phyloP scores from a whole-genome alignment of 495 filamentous ascomycete species.

The Aspergillus haitiensis region DNA sequence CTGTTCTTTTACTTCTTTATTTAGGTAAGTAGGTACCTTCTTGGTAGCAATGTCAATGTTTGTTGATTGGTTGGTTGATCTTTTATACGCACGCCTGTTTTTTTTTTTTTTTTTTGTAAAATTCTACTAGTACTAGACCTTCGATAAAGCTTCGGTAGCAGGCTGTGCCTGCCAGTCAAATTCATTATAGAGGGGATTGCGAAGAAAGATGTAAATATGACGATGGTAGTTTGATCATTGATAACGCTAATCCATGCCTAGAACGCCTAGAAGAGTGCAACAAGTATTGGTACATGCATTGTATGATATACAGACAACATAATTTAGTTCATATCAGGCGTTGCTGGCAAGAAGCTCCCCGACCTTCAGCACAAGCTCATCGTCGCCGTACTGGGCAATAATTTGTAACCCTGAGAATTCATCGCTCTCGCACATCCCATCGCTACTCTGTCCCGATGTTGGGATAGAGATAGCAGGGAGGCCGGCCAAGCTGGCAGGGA shows the following conservation, averaged over 20 bases:
- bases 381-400: slow-evolving; percentile 88
- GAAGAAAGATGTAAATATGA: too few species aligned
- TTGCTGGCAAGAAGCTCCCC: slow-evolving; percentile 39
- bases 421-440: slow-evolving; percentile 28
- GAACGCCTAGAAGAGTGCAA: neutral
- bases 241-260: neutral
- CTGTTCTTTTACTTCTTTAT: too few species aligned
- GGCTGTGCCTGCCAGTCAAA: neutral
- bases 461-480: slow-evolving; percentile 88
- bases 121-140: too few species aligned
- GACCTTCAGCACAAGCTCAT: slow-evolving; percentile 55
- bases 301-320: neutral
- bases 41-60: too few species aligned
- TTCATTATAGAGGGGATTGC: neutral
- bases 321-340: neutral
- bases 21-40: too few species aligned
- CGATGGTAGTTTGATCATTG: neutral
- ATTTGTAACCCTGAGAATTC: slow-evolving; percentile 75
- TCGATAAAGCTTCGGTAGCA: too few species aligned
- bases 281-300: neutral
- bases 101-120: too few species aligned
- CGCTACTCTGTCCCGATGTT: slow-evolving; percentile 40
- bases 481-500: slow-evolving; percentile 90
- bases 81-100: too few species aligned
- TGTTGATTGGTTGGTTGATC: too few species aligned